Base-by-base conservation (phyloP, 192 early-diverging fungal genomes). In the Coemansia sp. region DNA sequence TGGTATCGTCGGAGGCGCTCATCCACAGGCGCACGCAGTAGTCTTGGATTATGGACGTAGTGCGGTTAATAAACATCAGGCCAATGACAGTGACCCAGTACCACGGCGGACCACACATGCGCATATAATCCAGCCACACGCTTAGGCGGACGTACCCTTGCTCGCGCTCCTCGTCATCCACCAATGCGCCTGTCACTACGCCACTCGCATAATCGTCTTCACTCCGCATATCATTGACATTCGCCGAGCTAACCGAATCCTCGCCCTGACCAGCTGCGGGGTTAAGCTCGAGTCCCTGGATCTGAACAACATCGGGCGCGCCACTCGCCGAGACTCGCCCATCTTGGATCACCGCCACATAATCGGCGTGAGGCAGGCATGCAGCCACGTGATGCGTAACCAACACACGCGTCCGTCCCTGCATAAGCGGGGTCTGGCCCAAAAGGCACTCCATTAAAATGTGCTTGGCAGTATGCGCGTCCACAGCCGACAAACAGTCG, bases 401-500 rank as follows among this genome's bases (percentile, higher is more conserved):
- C 41, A 99, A 82, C 24, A 99, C 77, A 2, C 90, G 74, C 0
- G 97, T 99, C 11, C 95, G 86, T 29, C 88, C 86, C 3, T 70
- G 71, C 87, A 99, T 86, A 53, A 95, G 77, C 22, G 87, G 88
- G 18, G 61, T 70, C 41, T 65, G 40, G 22, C 89, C 89, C 22
- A 89, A 82, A 69, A 99, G 69, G 63, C 93, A 95, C 47, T 90
- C 72, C 9, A 90, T 86, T 55, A 93, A 90, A 34, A 99, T 83
- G 68, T 94, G 92, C 53, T 90, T 89, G 22, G 92, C 95, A 1
- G 97, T 98, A 57, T 96, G 96, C 3, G 95, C 90, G 75, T 99
- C 98, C 1, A 98, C 97, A 29, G 98, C 98, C 24, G 92, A 94
- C 49, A 98, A 83, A 75, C 92, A 93, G 77, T 96, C 96, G 76